A percentile compares a stretch with the other conserved stretches of the same genome.
Conservation (phyloP, 768 basidiomycete genomes). For the Tricholoma saponaceum region DNA sequence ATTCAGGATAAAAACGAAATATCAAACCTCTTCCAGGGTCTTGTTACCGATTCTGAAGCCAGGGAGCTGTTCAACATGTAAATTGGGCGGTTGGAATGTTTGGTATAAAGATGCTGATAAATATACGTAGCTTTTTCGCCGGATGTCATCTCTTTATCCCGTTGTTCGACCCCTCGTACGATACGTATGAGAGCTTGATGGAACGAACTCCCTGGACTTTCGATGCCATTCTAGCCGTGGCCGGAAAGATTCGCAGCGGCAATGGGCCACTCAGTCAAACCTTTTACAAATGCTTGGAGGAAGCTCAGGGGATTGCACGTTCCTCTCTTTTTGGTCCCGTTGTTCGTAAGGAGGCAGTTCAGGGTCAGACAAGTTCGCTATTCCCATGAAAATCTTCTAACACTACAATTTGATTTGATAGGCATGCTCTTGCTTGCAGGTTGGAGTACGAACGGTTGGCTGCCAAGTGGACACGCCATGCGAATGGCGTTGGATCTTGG, state of each 20-base stretch:
- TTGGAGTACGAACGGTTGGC: conserved; percentile 93
- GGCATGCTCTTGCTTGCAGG: conserved; percentile 91
- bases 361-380: conserved; percentile 47
- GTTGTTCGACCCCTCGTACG: conserved; percentile 88
- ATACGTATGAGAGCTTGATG: conserved; percentile 89
- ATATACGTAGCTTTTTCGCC: conserved; percentile 78
- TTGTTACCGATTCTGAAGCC: conserved; percentile 83
- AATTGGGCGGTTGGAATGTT: conserved; percentile 29
- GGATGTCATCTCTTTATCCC: conserved; percentile 97
- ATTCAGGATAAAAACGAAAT: conserved; percentile 2
- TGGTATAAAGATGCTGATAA: conserved; percentile 27
- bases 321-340: conserved; percentile 92
- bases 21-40: conserved; percentile 46
- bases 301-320: conserved; percentile 93
- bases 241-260: conserved; percentile 87
- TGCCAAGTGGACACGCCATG: conserved; percentile 94
- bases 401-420: conserved; percentile 24
- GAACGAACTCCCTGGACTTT: conserved; percentile 96
- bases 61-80: conserved; percentile 91
- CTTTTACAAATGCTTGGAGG: conserved; percentile 89
- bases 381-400: conserved; percentile 11
- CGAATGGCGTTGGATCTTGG: conserved; percentile 95
- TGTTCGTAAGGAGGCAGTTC: conserved; percentile 91
- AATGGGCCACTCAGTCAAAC: conserved; percentile 81
- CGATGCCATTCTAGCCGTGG: conserved; percentile 89